Percentiles rank a stretch among this genome's conserved stretches.
Evolutionary conservation across 805 yeast genomes (phyloP).

Genomic region (Saccharomycopsis oosterbeekiorum): DNA sequence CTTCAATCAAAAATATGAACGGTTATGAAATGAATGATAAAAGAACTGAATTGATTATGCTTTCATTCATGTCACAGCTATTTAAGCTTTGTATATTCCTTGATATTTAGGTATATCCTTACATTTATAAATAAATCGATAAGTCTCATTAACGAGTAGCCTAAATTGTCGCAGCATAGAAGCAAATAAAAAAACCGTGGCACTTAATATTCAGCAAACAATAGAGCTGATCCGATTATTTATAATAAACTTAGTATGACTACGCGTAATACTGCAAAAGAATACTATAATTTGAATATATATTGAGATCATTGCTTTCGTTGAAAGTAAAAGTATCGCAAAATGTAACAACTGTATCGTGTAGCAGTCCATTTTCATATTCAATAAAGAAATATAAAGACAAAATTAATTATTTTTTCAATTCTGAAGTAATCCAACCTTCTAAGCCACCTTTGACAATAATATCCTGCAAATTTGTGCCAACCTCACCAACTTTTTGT

Average conservation of each 20-base stretch:
- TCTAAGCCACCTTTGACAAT: conserved; percentile 96
- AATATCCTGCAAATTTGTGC: conserved; percentile 91
- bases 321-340: no score
- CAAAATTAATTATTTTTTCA: conserved; percentile 20
- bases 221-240: no score
- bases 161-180: no score
- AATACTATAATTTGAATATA: no score
- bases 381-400: no score
- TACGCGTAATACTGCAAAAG: no score
- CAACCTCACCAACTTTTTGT: conserved; percentile 92
- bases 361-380: background rate
- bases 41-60: background rate
- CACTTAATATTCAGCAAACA: no score
- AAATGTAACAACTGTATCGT: background rate
- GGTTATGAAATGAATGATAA: background rate
- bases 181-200: no score
- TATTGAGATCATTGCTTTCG: no score
- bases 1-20: background rate
- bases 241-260: no score
- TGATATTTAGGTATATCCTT: background rate
- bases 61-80: background rate
- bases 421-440: conserved; percentile 89
- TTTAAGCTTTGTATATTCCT: background rate
- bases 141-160: no score
- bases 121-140: no score